Percentiles rank a stretch among this genome's conserved stretches.
Evolutionary conservation across 1,139 yeast species (phyloP).

Genomic region (Taphrina wiesneri): DNA sequence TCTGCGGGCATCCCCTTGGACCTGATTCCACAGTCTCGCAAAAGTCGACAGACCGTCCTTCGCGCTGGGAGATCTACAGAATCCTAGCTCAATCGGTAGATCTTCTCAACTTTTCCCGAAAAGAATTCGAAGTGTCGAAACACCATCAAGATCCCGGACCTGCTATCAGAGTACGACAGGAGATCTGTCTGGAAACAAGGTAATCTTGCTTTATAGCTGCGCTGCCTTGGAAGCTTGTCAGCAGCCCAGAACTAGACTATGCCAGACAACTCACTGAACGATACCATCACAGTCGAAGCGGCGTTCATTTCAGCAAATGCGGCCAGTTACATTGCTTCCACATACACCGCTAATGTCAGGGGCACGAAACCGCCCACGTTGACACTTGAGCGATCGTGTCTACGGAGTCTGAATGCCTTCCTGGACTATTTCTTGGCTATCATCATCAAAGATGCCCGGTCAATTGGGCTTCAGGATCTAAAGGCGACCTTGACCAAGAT

Average conservation of each 20-base stretch:
- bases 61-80: too few species aligned
- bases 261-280: neutral
- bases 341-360: conserved; percentile 17
- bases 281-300: conserved; percentile 13
- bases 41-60: too few species aligned
- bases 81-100: too few species aligned
- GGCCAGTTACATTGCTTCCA: conserved; percentile 29
- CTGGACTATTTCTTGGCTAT: conserved; percentile 36
- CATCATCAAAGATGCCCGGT: conserved; percentile 36
- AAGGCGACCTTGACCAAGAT: conserved; percentile 33
- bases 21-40: too few species aligned
- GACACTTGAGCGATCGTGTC: conserved; percentile 18
- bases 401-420: conserved; percentile 35
- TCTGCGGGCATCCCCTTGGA: too few species aligned
- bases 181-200: too few species aligned
- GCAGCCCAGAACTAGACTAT: neutral
- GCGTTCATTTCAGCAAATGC: conserved; percentile 29
- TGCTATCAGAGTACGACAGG: too few species aligned
- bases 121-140: too few species aligned
- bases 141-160: too few species aligned
- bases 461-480: conserved; percentile 30
- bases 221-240: neutral
- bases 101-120: too few species aligned
- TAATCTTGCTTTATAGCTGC: too few species aligned
- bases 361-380: conserved; percentile 19